phyloP scores from a whole-genome alignment of 768 basidiomycete species.

The Boletellus ananiceps region DNA sequence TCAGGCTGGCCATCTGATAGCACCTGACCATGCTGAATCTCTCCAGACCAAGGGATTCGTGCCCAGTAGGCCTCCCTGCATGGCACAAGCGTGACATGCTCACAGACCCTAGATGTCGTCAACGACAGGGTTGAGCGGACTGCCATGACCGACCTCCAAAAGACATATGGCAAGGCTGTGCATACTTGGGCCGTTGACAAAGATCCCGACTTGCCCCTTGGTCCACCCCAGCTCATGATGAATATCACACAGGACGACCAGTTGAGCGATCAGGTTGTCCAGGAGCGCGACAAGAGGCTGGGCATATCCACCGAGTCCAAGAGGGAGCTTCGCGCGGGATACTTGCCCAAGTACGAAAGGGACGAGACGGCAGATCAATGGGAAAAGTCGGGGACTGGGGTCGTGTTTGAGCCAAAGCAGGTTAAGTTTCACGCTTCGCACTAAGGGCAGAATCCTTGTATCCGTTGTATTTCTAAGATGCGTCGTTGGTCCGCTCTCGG shows the following conservation, averaged over 20 bases:
- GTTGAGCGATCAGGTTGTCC: conserved; percentile 28
- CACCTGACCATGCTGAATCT: neutral
- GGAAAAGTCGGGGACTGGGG: conserved; percentile 32
- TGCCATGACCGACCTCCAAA: conserved; percentile 41
- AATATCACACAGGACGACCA: conserved; percentile 37
- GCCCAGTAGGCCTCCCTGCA: conserved; percentile 15
- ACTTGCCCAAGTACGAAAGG: conserved; percentile 38
- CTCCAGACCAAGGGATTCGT: conserved; percentile 22
- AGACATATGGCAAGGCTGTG: conserved; percentile 45
- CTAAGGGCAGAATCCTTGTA: neutral
- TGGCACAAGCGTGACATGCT: neutral
- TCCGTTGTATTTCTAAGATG: no score
- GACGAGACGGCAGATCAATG: conserved; percentile 36
- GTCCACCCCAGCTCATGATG: conserved; percentile 47
- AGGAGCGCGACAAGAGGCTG: conserved; percentile 30
- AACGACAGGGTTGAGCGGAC: conserved; percentile 36
- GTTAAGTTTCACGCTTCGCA: conserved; percentile 13
- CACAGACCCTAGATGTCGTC: conserved; percentile 16
- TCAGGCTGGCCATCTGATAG: neutral
- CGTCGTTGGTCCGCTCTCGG: no score
- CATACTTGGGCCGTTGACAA: conserved; percentile 38
- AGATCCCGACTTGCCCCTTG: conserved; percentile 39
- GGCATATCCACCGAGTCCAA: conserved; percentile 35
- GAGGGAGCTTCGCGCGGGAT: conserved; percentile 31
- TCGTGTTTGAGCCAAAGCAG: conserved; percentile 32